Evolutionary conservation across 2,329 filamentous ascomycete genomes (phyloP), one percentile per base, ranked within the genome.

Genomic region (Penicillium italicum): DNA sequence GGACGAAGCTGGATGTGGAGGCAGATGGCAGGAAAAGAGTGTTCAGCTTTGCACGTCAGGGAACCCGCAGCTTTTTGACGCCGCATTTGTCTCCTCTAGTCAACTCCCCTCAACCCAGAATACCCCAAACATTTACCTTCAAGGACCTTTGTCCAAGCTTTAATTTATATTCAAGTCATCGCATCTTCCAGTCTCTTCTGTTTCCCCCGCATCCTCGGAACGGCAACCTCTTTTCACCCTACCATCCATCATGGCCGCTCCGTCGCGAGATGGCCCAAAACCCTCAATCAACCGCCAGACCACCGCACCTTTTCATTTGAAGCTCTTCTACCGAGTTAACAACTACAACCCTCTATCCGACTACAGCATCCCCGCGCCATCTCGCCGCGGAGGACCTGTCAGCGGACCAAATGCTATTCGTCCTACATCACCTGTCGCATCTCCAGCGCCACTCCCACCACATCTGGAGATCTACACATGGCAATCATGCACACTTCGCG

Each of bases 391-490:
- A 43, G 64, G 65, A 2, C 66, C 66, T 9, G 56, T 62, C 31
- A 69, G 68, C 54, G 69, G 66, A 71, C 74, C 82, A 60, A 72
- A 84, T 36, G 63, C 69, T 31, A 70, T 70, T 44, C 66, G 65
- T 54, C 45, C 63, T 31, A 57, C 60, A 48, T 70, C 68, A 14
- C 64, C 68, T 48, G 91, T 94, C 73, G 72, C 83, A 63, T 69
- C 84, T 20, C 64, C 77, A 53, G 69, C 77, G 54, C 75, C 82
- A 49, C 80, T 89, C 22, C 85, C 87, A 48, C 77, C 86, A 8
- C 83, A 88, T 70, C 79, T 96, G 26, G 82, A 89, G 59, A 86
- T 97, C 66, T 92, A 97, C 79, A 92, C 91, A 55, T 96, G 91
- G 89, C 82, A 85, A 54, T 85, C 84, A 66, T 93, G 89, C 76